A percentile compares a stretch with the other conserved stretches of the same genome.
Conservation (phyloP, 257 asterid species). For the Petunia secreta region DNA sequence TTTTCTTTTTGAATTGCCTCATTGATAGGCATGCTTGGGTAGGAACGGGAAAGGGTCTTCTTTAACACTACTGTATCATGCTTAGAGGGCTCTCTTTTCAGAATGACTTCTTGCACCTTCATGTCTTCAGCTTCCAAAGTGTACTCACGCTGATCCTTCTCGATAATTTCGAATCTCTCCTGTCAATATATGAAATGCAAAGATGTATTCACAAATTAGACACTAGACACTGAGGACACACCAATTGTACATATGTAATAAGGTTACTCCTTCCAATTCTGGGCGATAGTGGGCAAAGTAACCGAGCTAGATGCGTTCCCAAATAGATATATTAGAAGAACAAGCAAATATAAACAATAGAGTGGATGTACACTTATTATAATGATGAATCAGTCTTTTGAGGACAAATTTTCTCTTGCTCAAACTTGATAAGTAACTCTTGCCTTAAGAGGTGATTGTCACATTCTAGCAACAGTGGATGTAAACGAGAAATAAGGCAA, state of each 20-base stretch:
- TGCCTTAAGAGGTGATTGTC: background rate
- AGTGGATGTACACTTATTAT: background rate
- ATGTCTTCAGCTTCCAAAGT: constrained; percentile 72
- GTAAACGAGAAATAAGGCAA: background rate
- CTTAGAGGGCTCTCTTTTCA: constrained; percentile 43
- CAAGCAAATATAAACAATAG: background rate
- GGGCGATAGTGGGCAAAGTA: background rate
- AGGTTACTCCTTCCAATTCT: constrained; percentile 11
- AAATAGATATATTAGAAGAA: background rate
- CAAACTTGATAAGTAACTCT: background rate
- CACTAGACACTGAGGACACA: background rate
- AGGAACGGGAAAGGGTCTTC: constrained; percentile 68
- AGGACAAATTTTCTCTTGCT: constrained; percentile 7
- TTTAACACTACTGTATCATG: constrained; percentile 62
- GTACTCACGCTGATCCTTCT: constrained; percentile 76
- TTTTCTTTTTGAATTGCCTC: constrained; percentile 64
- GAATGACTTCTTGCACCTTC: constrained; percentile 59
- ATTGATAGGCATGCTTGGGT: constrained; percentile 63
- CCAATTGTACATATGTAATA: constrained; percentile 11
- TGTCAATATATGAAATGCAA: constrained; percentile 23
- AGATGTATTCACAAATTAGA: background rate
- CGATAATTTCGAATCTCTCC: constrained; percentile 72
- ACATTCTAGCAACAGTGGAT: background rate
- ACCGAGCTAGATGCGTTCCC: background rate
- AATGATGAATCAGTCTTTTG: background rate